These are phyloP conservation scores for Chalaropsis ovoidea DNA, from an alignment of 2,329 filamentous ascomycete genomes.

Conservation along the genomic window DNA sequence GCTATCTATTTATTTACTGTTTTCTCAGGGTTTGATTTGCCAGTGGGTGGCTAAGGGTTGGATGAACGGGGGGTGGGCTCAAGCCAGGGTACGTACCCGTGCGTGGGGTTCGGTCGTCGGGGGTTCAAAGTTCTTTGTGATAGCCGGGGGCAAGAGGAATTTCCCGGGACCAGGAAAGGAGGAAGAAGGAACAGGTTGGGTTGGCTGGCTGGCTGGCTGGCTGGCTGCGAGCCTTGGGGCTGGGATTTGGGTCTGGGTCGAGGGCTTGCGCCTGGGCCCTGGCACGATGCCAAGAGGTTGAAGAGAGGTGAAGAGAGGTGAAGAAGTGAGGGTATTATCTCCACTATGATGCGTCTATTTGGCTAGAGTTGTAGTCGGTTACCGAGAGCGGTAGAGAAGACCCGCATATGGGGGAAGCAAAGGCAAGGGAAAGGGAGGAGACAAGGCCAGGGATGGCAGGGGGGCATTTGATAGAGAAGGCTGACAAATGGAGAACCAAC, in stretches of 20 bases:
- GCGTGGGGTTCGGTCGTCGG: not conserved
- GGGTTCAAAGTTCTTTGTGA: not conserved
- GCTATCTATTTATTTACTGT: too few relatives aligned
- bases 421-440: not conserved
- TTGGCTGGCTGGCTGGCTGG: not conserved
- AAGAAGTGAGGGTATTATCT: constrained; percentile 5
- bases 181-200: not conserved
- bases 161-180: constrained; percentile 1
- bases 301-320: not conserved
- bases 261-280: not conserved
- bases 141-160: not conserved
- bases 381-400: not conserved
- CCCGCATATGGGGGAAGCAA: not conserved
- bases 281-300: not conserved
- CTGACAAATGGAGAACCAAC: not conserved
- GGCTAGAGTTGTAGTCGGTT: constrained; percentile 7
- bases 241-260: not conserved
- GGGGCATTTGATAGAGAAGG: not conserved
- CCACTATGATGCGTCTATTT: constrained; percentile 5
- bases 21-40: not conserved
- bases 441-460: not conserved
- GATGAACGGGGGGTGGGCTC: not conserved
- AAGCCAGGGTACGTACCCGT: not conserved
- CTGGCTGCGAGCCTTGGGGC: not conserved
- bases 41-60: not conserved